Conservation (phyloP, 495 filamentous ascomycete species). For the Penicillium longicatenatum region DNA sequence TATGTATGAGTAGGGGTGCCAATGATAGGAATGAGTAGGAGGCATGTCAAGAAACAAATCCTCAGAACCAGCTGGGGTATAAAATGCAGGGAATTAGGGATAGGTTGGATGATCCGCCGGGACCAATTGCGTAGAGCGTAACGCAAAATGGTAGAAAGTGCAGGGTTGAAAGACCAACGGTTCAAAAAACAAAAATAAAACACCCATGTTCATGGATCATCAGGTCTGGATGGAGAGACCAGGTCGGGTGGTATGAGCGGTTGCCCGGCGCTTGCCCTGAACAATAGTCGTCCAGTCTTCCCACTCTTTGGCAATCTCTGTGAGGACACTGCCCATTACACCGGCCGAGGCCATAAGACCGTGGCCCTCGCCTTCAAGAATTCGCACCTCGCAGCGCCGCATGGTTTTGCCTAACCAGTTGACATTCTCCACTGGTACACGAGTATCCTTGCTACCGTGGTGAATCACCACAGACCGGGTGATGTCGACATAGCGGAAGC, state of each 20-base stretch:
- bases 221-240: constrained; percentile 23
- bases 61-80: constrained; percentile 34
- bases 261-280: constrained; percentile 49
- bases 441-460: constrained; percentile 86
- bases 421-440: constrained; percentile 94
- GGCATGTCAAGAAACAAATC: constrained; percentile 5
- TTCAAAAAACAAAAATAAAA: neutral
- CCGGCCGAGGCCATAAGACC: constrained; percentile 92
- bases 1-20: constrained; percentile 2
- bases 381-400: constrained; percentile 85
- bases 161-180: neutral
- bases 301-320: constrained; percentile 94
- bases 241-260: constrained; percentile 23
- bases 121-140: constrained; percentile 7
- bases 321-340: constrained; percentile 91
- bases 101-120: constrained; percentile 6
- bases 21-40: constrained; percentile 4
- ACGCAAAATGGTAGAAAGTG: constrained; percentile 5
- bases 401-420: constrained; percentile 93
- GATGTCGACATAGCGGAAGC: constrained; percentile 97
- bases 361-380: constrained; percentile 91
- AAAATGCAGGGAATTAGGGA: constrained; percentile 17
- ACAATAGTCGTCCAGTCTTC: constrained; percentile 81
- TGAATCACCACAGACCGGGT: constrained; percentile 88
- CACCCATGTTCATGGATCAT: constrained; percentile 7